A percentile compares a stretch with the other conserved stretches of the same genome.
phyloP scores from a whole-genome alignment of 768 basidiomycete genomes.

The Tricholoma hemisulphureum region DNA sequence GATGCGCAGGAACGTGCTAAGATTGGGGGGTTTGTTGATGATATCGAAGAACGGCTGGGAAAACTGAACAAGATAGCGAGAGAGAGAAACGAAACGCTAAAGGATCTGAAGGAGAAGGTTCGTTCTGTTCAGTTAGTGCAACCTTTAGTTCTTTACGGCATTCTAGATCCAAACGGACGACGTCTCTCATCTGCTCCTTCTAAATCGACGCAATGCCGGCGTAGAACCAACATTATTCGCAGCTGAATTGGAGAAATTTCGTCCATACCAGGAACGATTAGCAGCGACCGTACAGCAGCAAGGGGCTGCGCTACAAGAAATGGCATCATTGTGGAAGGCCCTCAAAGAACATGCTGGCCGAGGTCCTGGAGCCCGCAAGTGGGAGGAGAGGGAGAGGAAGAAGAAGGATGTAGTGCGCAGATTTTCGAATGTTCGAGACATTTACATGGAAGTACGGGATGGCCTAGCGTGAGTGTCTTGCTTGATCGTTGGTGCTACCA shows the following conservation, averaged over 20 bases:
- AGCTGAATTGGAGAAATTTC: conserved; percentile 93
- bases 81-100: conserved; percentile 83
- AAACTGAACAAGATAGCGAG: conserved; percentile 78
- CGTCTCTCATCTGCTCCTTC: conserved; percentile 88
- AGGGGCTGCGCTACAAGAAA: conserved; percentile 68
- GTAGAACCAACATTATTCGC: conserved; percentile 90
- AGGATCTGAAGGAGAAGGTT: conserved; percentile 96
- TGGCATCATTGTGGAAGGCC: conserved; percentile 68
- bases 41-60: conserved; percentile 77
- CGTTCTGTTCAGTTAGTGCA: background rate
- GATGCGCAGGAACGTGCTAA: conserved; percentile 68
- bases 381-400: conserved; percentile 78
- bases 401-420: conserved; percentile 73
- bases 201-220: conserved; percentile 81
- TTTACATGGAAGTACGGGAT: conserved; percentile 83
- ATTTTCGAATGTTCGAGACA: conserved; percentile 75
- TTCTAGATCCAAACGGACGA: conserved; percentile 90
- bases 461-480: conserved; percentile 69
- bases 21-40: conserved; percentile 62
- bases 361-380: conserved; percentile 73
- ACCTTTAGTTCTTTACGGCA: background rate
- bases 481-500: conserved; percentile 6
- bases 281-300: conserved; percentile 78
- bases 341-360: conserved; percentile 74
- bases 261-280: conserved; percentile 83